Evolutionary conservation across 164 flowering plant species (phyloP).

Genomic region (Macadamia tetraphylla): DNA sequence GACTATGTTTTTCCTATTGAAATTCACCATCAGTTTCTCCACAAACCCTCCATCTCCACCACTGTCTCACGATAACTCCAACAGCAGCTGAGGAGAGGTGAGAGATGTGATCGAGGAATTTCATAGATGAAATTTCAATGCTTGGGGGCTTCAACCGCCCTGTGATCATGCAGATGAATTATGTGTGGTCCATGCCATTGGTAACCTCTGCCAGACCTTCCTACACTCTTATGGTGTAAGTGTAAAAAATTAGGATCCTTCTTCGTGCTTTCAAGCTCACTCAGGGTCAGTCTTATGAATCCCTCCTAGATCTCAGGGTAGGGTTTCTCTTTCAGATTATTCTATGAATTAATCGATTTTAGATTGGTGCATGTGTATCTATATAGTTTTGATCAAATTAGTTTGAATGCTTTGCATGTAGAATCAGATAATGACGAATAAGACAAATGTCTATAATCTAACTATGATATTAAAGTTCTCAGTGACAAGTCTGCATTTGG

Average conservation of each 20-base stretch:
- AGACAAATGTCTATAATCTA: too few species aligned
- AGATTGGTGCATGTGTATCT: too few species aligned
- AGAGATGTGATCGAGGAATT: slow-evolving; percentile 89
- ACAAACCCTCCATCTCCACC: slow-evolving; percentile 23
- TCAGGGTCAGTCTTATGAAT: slow-evolving; percentile 74
- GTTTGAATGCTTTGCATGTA: too few species aligned
- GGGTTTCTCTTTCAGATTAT: not conserved
- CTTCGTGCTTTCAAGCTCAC: slow-evolving; percentile 96
- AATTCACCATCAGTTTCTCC: slow-evolving; percentile 10
- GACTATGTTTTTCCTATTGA: not conserved
- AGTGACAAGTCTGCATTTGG: too few species aligned
- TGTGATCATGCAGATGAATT: slow-evolving; percentile 85
- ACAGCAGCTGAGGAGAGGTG: slow-evolving; percentile 69
- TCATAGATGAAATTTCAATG: slow-evolving; percentile 62
- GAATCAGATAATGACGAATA: too few species aligned
- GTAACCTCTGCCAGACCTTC: slow-evolving; percentile 95
- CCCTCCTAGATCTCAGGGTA: slow-evolving; percentile 96
- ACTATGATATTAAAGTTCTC: too few species aligned
- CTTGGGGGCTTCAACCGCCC: slow-evolving; percentile 42
- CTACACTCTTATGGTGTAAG: slow-evolving; percentile 93
- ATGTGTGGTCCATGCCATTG: slow-evolving; percentile 88
- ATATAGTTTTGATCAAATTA: too few species aligned
- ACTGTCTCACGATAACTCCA: slow-evolving; percentile 21
- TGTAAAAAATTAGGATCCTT: slow-evolving; percentile 83
- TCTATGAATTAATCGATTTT: not conserved